Percentiles rank a stretch among this genome's conserved stretches.
These are phyloP conservation scores for Drechmeria coniospora DNA, from an alignment of 2,329 filamentous ascomycete genomes.

Conservation along the genomic window DNA sequence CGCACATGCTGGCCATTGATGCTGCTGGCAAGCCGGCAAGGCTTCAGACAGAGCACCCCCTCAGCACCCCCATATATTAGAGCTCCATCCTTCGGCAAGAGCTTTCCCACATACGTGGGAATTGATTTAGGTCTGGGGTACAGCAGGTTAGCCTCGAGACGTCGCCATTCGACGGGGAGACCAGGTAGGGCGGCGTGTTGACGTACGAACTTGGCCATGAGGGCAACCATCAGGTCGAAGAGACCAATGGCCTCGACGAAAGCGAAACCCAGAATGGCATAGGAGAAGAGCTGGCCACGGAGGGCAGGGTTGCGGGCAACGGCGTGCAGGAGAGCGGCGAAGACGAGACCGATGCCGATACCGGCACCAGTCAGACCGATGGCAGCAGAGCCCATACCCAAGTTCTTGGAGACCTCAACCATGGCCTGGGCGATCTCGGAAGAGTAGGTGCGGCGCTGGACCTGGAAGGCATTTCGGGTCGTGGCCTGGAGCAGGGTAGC, in stretches of 20 bases:
- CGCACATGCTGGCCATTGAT: constrained; percentile 15
- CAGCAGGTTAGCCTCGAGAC: constrained; percentile 3
- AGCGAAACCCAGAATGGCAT: constrained; percentile 89
- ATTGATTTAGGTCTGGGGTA: constrained; percentile 20
- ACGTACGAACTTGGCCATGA: constrained; percentile 82
- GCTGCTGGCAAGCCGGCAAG: constrained; percentile 12
- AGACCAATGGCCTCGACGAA: constrained; percentile 88
- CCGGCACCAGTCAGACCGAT: constrained; percentile 85
- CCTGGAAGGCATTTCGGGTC: constrained; percentile 48
- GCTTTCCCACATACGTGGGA: constrained; percentile 16
- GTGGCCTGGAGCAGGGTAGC: constrained; percentile 51
- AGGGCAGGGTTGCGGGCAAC: constrained; percentile 90
- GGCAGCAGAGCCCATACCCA: constrained; percentile 78
- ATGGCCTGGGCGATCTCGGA: constrained; percentile 79
- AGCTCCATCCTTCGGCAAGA: constrained; percentile 21
- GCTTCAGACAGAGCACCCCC: constrained; percentile 11
- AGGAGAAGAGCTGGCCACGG: constrained; percentile 89
- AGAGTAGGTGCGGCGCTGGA: constrained; percentile 62
- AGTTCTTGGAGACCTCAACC: constrained; percentile 82
- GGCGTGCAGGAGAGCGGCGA: constrained; percentile 76
- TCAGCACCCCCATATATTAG: constrained; percentile 15
- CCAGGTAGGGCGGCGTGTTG: neutral
- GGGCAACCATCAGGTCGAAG: constrained; percentile 82
- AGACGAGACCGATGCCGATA: constrained; percentile 93
- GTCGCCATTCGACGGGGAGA: neutral